Evolutionary conservation across 2,329 filamentous ascomycete genomes (phyloP), one percentile per base, ranked within the genome.

Genomic region (Seiridium cupressi): DNA sequence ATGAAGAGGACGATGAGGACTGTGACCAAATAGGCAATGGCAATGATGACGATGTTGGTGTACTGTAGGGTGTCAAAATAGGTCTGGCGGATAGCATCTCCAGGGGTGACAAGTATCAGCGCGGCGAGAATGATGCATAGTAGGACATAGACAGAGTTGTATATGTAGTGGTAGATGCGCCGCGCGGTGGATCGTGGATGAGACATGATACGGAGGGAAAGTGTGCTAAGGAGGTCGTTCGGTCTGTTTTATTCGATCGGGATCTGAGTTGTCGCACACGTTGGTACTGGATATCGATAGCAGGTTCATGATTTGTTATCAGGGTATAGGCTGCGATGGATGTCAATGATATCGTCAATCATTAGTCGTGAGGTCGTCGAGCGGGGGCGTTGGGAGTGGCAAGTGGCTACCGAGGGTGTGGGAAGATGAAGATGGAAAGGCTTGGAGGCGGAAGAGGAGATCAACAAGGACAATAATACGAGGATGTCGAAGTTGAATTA

Each of bases 31-130:
- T 96, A 96, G 68, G 85, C 84, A 61, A 90, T 87, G 58, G 86
- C 85, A 66, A 97, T 85, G 70, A 95, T 89, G 77, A 95, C 90
- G 69, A 96, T 86, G 74, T 97, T 95, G 74, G 91, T 91, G 55
- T 87, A 79, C 67, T 92, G 89, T 56, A 78, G 61, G 64, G 60
- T 68, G 59, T 85, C 87, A 40, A 78, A 74, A 60, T 90, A 84
- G 55, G 91, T 90, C 73, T 95, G 91, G 72, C 89, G 89, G 74
- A 97, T 89, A 60, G 88, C 81, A 69, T 97, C 93, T 70, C 83
- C 88, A 1, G 93, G 93, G 0, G 92, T 92, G 65, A 96, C 82
- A 69, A 94, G 82, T 47, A 96, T 82, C 59, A 97, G 84, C 59
- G 84, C 82, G 66, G 91, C 74, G 42, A 93, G 85, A 68, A 96